Evolutionary conservation across 1,139 yeast species (phyloP).

Genomic region (Suhomyces panamericanus): DNA sequence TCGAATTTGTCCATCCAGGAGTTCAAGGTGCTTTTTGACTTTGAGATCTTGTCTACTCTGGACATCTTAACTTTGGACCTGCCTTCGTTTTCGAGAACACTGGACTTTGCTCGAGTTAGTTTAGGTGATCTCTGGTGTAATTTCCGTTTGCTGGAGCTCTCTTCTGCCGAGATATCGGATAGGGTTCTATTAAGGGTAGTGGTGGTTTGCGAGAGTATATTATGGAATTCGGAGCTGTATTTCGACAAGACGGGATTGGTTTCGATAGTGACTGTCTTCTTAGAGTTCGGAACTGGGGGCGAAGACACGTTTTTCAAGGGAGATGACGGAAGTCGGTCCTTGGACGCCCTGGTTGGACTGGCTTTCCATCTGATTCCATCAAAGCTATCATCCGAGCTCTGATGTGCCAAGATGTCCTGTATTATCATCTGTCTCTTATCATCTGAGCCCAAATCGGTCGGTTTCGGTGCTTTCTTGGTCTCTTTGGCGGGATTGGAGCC

Average conservation of each 20-base stretch:
- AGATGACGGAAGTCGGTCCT: slow-evolving; percentile 29
- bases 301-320: slow-evolving; percentile 32
- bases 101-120: slow-evolving; percentile 33
- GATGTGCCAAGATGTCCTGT: slow-evolving; percentile 19
- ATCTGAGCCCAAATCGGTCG: slow-evolving; percentile 1
- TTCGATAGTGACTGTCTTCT: slow-evolving; percentile 22
- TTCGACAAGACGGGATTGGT: slow-evolving; percentile 40
- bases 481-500: neutral
- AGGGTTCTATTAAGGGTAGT: slow-evolving; percentile 26
- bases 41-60: slow-evolving; percentile 3
- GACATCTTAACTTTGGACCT: slow-evolving; percentile 7
- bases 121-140: slow-evolving; percentile 21
- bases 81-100: slow-evolving; percentile 22
- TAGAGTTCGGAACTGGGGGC: slow-evolving; percentile 13
- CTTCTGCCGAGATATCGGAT: slow-evolving; percentile 29
- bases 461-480: neutral
- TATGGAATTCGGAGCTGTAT: slow-evolving; percentile 36
- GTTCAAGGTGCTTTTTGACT: slow-evolving; percentile 20
- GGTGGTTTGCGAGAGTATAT: slow-evolving; percentile 24
- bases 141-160: slow-evolving; percentile 10
- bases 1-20: slow-evolving; percentile 41
- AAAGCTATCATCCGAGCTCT: slow-evolving; percentile 49
- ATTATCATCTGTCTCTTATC: slow-evolving; percentile 4
- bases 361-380: slow-evolving; percentile 48
- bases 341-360: slow-evolving; percentile 26